Evolutionary conservation across 805 yeast species (phyloP).

Genomic region (Phaffomyces opuntiae): DNA sequence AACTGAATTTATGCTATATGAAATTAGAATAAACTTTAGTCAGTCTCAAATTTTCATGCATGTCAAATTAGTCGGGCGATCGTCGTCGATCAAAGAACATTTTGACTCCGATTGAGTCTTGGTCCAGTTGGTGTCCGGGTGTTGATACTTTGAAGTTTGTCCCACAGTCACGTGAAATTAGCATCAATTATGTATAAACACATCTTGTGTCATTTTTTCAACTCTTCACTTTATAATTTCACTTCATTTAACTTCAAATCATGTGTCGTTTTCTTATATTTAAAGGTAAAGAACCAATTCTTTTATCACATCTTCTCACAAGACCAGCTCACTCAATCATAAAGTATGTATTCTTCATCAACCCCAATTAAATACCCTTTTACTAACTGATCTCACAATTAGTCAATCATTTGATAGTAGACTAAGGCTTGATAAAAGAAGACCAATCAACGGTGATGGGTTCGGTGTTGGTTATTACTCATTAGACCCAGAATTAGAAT

Average conservation of each 20-base stretch:
- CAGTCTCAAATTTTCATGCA: no score
- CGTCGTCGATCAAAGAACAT: no score
- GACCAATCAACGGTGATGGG: slow-evolving; percentile 97
- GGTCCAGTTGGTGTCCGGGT: no score
- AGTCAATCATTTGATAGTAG: slow-evolving; percentile 87
- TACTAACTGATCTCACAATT: not conserved
- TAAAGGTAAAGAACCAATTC: slow-evolving; percentile 77
- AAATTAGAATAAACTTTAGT: no score
- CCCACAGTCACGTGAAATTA: no score
- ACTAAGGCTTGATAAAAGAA: slow-evolving; percentile 73
- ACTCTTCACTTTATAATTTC: not conserved
- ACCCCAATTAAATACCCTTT: no score
- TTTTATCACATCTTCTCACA: slow-evolving; percentile 79
- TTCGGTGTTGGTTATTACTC: slow-evolving; percentile 95
- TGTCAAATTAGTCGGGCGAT: no score
- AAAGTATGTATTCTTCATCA: slow-evolving; percentile 33
- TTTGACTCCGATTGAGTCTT: no score
- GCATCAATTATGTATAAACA: no score
- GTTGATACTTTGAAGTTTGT: no score
- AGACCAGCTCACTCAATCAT: slow-evolving; percentile 96
- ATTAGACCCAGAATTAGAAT: slow-evolving; percentile 46
- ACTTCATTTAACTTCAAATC: not conserved
- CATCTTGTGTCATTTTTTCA: not conserved
- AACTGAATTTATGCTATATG: no score
- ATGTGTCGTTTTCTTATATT: slow-evolving; percentile 94